Evolutionary conservation across 2,329 filamentous ascomycete species (phyloP).

Genomic region (Penicillium griseofulvum): DNA sequence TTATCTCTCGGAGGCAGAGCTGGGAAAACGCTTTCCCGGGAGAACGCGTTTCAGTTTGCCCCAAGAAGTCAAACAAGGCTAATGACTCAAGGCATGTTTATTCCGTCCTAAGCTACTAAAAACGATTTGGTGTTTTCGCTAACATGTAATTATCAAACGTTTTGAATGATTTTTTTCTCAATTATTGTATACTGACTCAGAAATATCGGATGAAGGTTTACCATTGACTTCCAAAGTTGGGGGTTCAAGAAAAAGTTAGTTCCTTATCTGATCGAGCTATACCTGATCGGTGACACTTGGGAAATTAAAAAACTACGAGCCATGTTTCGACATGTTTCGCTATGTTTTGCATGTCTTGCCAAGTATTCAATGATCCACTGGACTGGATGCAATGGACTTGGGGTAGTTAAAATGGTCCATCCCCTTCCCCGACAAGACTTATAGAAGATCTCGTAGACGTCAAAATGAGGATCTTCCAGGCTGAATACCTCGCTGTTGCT

Average conservation of each 20-base stretch:
- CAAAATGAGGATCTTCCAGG: conserved; percentile 8
- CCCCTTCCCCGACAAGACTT: not conserved
- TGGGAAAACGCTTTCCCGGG: conserved; percentile 2
- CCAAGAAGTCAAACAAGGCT: not conserved
- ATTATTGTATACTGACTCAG: not conserved
- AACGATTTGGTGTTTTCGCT: not conserved
- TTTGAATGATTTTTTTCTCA: not conserved
- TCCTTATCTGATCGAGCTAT: conserved; percentile 7
- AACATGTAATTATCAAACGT: too few species aligned
- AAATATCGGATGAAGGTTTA: too few species aligned
- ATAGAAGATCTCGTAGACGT: not conserved
- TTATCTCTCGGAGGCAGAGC: not conserved
- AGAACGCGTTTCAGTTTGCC: not conserved
- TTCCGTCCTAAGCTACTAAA: not conserved
- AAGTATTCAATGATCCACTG: not conserved
- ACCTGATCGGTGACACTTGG: not conserved
- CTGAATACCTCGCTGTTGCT: conserved; percentile 15
- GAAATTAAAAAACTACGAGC: not conserved
- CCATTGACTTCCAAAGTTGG: too few species aligned
- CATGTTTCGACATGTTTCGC: not conserved
- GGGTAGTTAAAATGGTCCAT: not conserved
- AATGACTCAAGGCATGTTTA: not conserved
- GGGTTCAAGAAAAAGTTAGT: not conserved
- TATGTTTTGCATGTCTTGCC: not conserved
- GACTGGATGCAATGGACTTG: not conserved